Base-by-base conservation (phyloP, 2,329 filamentous ascomycete genomes). In the Aspergillus proliferans region DNA sequence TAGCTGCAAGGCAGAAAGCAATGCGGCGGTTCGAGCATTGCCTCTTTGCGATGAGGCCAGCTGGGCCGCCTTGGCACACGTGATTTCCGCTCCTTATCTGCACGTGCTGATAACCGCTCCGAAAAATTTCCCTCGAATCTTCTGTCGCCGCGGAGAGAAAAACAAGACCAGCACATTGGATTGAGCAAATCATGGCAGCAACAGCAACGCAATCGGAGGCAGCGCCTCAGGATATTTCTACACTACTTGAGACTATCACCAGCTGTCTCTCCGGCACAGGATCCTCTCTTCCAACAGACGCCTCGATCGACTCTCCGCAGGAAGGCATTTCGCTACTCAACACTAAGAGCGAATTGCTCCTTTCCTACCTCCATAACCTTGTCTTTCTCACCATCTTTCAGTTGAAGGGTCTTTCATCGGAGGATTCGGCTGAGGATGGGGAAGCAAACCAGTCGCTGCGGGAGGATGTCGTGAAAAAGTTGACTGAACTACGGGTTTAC, bases 271-370 rank as follows among this genome's bases (percentile, higher is more conserved):
- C 53, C 36, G 62, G 58, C 43, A 64, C 68, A 4, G 54, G 58
- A 7, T 62, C 63, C 4, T 70, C 69, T 2, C 62, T 72, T 19
- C 70, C 69, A 0, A 82, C 87, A 0, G 76, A 85, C 42, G 82
- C 90, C 50, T 83, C 85, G 12, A 80, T 94, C 51, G 74, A 86
- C 44, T 82, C 87, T n/a, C 85, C 87, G 1, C 78, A 85, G 55
- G 84, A 95, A 61, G 92, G 93, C 64, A 93, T 98, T 50, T 96
- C 93, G 0, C 82, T 98, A 1, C 84, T 98, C 62, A 90, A 97
- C 65, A 84, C 88, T 56, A 98, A 98, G 74, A 97, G 94, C 71
- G 93, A 98, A 66, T 79, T 98, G n/a, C 83, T 98, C 15, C 83
- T 98, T 36, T 92, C 92, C 3, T 98, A 98, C 70, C 78, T 98